phyloP scores from a whole-genome alignment of 2,329 filamentous ascomycete genomes.

The Pseudogymnoascus sp. region DNA sequence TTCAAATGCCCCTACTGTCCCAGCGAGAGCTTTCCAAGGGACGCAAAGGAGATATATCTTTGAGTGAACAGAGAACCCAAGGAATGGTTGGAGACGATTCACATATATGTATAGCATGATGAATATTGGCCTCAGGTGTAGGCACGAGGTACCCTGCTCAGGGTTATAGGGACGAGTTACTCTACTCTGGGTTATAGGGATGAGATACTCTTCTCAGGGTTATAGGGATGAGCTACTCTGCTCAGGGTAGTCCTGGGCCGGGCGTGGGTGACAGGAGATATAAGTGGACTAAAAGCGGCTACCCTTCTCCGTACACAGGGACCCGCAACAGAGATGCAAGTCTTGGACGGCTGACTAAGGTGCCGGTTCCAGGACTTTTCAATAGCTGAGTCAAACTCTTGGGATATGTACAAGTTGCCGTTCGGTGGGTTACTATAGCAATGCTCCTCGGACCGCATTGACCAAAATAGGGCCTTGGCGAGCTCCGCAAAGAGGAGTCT shows the following conservation, averaged over 20 bases:
- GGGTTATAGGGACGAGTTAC: neutral
- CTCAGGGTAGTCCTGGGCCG: neutral
- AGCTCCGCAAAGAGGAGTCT: neutral
- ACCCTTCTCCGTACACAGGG: neutral
- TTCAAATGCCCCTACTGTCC: slow-evolving; percentile 99
- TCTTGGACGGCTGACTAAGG: neutral
- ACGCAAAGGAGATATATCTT: slow-evolving; percentile 42
- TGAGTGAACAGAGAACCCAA: neutral
- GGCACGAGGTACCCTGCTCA: neutral
- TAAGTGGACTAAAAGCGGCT: neutral
- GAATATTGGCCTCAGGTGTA: neutral
- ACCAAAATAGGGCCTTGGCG: neutral
- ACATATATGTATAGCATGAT: neutral
- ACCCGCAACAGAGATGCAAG: neutral
- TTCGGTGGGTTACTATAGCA: neutral
- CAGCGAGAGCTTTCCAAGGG: slow-evolving; percentile 65
- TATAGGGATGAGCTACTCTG: neutral
- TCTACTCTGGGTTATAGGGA: neutral
- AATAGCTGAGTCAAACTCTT: neutral
- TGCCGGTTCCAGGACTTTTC: neutral
- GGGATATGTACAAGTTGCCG: neutral
- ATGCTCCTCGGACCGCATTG: neutral
- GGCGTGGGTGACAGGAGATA: neutral
- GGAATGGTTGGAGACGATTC: neutral
- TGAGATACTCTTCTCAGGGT: neutral